These are phyloP conservation scores for Tricholoma sp. DNA, from an alignment of 768 basidiomycete genomes.

Conservation along the genomic window DNA sequence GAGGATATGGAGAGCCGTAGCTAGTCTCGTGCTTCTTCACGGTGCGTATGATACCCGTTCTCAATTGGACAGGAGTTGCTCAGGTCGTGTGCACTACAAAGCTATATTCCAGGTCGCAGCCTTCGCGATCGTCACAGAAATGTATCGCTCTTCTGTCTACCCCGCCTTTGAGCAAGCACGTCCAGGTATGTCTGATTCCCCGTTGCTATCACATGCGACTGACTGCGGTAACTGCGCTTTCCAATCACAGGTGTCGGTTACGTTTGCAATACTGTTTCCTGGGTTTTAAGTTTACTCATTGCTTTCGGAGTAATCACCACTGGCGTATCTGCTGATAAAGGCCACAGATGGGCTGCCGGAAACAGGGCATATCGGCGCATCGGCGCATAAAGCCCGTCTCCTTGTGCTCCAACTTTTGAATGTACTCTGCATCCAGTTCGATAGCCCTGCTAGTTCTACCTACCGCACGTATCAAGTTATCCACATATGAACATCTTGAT, in stretches of 20 bases:
- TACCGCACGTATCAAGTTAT: background rate
- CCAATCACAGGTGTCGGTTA: slow-evolving; percentile 55
- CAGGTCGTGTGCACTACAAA: slow-evolving; percentile 15
- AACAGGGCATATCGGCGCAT: slow-evolving; percentile 53
- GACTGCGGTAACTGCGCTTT: background rate
- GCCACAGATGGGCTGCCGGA: slow-evolving; percentile 73
- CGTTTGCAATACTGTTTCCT: slow-evolving; percentile 53
- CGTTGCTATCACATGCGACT: background rate
- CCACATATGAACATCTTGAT: background rate
- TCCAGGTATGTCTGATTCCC: slow-evolving; percentile 41
- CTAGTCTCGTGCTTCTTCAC: slow-evolving; percentile 57
- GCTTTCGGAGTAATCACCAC: slow-evolving; percentile 53
- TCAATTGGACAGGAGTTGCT: background rate
- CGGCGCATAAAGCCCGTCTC: background rate
- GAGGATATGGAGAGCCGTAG: slow-evolving; percentile 73
- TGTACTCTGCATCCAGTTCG: no score
- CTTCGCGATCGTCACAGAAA: slow-evolving; percentile 60
- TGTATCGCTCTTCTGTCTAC: slow-evolving; percentile 42
- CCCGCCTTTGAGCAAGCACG: slow-evolving; percentile 52
- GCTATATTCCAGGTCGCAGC: slow-evolving; percentile 57
- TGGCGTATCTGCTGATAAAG: slow-evolving; percentile 56
- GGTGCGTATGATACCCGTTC: slow-evolving; percentile 29
- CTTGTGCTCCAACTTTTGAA: no score
- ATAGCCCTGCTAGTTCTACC: background rate
- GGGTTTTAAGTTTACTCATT: slow-evolving; percentile 52